Conservation (phyloP, 2,329 filamentous ascomycete species). For the Aspergillus sp. region DNA sequence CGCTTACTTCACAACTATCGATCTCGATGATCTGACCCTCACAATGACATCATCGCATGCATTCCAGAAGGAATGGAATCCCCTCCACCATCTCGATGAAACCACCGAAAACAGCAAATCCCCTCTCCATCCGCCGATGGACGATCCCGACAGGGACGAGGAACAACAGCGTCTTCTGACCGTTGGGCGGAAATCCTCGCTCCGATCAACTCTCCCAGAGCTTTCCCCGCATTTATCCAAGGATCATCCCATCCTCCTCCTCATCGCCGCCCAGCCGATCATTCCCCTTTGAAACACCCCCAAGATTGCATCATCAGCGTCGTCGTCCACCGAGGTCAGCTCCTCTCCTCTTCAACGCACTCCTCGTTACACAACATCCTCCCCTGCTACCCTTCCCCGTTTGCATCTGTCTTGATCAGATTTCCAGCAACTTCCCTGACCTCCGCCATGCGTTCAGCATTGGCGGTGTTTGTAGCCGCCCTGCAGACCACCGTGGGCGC, state of each 20-base stretch:
- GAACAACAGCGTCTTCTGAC: too few relatives aligned
- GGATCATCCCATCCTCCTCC: background rate
- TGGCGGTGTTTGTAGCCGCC: constrained; percentile 30
- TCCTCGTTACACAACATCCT: too few relatives aligned
- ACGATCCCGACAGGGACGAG: too few relatives aligned
- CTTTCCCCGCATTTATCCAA: background rate
- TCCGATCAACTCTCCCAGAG: background rate
- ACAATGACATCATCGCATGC: background rate
- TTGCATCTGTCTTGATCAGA: too few relatives aligned
- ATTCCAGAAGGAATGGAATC: background rate
- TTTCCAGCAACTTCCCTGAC: background rate
- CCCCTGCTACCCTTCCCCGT: too few relatives aligned
- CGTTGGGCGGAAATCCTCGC: too few relatives aligned
- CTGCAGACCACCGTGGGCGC: constrained; percentile 42
- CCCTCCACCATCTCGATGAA: background rate
- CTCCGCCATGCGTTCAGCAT: constrained; percentile 28
- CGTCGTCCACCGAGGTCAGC: background rate
- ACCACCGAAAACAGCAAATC: background rate
- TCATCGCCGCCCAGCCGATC: background rate
- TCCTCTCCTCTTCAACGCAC: background rate
- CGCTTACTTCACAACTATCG: too few relatives aligned
- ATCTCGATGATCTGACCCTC: background rate
- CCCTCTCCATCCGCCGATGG: background rate
- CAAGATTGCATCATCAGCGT: background rate
- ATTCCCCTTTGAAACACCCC: background rate